Conservation (phyloP, 1,284 basidiomycete genomes). For the Trametes versicolor region DNA sequence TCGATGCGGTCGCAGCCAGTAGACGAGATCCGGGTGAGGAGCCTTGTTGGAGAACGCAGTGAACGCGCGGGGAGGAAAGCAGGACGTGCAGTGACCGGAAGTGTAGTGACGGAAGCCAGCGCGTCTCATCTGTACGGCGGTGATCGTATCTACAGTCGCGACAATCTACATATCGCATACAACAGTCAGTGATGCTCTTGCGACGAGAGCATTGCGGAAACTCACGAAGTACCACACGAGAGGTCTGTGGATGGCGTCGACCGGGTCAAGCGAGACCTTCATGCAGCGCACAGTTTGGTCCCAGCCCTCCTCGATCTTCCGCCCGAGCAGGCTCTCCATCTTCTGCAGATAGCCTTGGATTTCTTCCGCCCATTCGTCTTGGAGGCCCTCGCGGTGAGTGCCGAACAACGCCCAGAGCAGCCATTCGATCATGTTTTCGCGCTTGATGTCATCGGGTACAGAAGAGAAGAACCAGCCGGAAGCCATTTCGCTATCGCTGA, state of each 20-base stretch:
- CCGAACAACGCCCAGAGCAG: conserved; percentile 71
- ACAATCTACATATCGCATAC: conserved; percentile 55
- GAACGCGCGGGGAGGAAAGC: conserved; percentile 64
- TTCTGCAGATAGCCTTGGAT: conserved; percentile 54
- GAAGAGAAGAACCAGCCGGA: conserved; percentile 64
- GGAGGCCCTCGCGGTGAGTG: conserved; percentile 40
- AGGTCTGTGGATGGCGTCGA: conserved; percentile 62
- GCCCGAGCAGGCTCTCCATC: conserved; percentile 51
- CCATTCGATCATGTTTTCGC: conserved; percentile 67
- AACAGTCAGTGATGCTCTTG: background rate
- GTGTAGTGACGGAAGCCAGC: conserved; percentile 66
- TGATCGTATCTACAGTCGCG: conserved; percentile 56
- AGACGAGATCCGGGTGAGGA: conserved; percentile 54
- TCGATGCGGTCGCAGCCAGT: conserved; percentile 70
- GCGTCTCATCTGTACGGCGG: conserved; percentile 48
- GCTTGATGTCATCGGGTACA: conserved; percentile 44
- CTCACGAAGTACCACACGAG: conserved; percentile 70
- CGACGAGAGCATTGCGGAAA: conserved; percentile 20
- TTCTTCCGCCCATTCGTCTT: conserved; percentile 58
- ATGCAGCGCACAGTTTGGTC: conserved; percentile 53
- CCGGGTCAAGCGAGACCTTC: conserved; percentile 64
- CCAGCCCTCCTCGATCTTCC: conserved; percentile 51
- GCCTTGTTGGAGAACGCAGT: conserved; percentile 55
- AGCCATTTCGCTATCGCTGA: conserved; percentile 48
- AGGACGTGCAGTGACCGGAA: conserved; percentile 47